phyloP scores from a whole-genome alignment of 805 yeast genomes.

The Suhomyces kilbournensis region DNA sequence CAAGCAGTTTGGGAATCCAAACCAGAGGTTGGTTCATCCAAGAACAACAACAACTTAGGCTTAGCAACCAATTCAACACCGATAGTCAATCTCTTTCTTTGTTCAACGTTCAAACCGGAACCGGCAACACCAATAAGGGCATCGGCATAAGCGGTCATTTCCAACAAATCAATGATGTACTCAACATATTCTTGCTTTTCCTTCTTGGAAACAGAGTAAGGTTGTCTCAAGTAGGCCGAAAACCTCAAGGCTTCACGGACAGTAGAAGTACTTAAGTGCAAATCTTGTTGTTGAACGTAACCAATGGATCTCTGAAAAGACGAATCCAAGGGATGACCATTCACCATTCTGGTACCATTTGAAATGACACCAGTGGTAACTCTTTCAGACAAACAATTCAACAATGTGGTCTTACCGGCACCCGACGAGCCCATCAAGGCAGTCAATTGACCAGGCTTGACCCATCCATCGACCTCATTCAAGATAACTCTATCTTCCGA shows the following conservation, averaged over 20 bases:
- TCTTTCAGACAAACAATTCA: slow-evolving; percentile 36
- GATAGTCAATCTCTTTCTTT: slow-evolving; percentile 39
- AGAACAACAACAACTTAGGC: slow-evolving; percentile 36
- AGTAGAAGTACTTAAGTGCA: slow-evolving; percentile 30
- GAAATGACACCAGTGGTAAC: slow-evolving; percentile 23
- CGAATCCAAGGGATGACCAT: slow-evolving; percentile 21
- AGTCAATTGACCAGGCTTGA: slow-evolving; percentile 77
- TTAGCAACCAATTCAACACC: slow-evolving; percentile 43
- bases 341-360: slow-evolving; percentile 35
- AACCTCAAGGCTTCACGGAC: slow-evolving; percentile 28
- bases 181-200: slow-evolving; percentile 27
- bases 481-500: slow-evolving; percentile 58
- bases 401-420: slow-evolving; percentile 44
- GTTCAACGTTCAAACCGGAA: slow-evolving; percentile 40
- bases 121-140: slow-evolving; percentile 35
- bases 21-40: slow-evolving; percentile 46
- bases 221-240: slow-evolving; percentile 27
- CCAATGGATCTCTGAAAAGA: slow-evolving; percentile 34
- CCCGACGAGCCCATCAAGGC: slow-evolving; percentile 63
- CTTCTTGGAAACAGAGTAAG: slow-evolving; percentile 15
- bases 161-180: slow-evolving; percentile 22
- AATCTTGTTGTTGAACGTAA: slow-evolving; percentile 34
- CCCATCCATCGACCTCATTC: slow-evolving; percentile 74
- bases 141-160: slow-evolving; percentile 26
- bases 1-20: slow-evolving; percentile 44